Conservation (phyloP, 2,329 filamentous ascomycete genomes). For the Cercospora sp. region DNA sequence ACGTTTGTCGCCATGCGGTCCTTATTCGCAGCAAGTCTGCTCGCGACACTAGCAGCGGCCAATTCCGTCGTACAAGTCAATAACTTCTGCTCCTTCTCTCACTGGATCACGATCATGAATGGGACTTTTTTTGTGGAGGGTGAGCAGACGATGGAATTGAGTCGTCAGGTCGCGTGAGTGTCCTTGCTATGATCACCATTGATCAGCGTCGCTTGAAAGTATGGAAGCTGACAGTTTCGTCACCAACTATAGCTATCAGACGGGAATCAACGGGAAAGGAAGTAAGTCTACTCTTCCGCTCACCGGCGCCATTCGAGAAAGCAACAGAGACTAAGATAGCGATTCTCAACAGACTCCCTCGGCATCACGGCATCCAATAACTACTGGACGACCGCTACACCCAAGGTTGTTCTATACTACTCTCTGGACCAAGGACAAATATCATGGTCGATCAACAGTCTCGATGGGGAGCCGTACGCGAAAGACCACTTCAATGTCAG, state of each 20-base stretch:
- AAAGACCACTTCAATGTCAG: constrained; percentile 14
- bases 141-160: constrained; percentile 21
- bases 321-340: not conserved
- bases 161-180: constrained; percentile 17
- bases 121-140: constrained; percentile 21
- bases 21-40: not conserved
- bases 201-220: not conserved
- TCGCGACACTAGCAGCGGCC: constrained; percentile 9
- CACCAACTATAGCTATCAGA: not conserved
- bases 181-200: not conserved
- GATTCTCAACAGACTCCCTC: constrained; percentile 27
- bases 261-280: constrained; percentile 30
- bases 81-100: constrained; percentile 32
- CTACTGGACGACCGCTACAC: constrained; percentile 16
- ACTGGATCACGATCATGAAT: constrained; percentile 34
- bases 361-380: constrained; percentile 31
- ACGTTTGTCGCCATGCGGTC: not conserved
- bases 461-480: constrained; percentile 15
- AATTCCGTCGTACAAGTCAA: constrained; percentile 26
- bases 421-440: constrained; percentile 6
- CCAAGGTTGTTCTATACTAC: constrained; percentile 18
- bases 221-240: not conserved
- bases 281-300: constrained; percentile 16
- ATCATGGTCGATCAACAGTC: constrained; percentile 15
- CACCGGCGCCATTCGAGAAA: not conserved